Evolutionary conservation across 2,329 filamentous ascomycete genomes (phyloP).

Genomic region (Ploettnerulaceae sp.): DNA sequence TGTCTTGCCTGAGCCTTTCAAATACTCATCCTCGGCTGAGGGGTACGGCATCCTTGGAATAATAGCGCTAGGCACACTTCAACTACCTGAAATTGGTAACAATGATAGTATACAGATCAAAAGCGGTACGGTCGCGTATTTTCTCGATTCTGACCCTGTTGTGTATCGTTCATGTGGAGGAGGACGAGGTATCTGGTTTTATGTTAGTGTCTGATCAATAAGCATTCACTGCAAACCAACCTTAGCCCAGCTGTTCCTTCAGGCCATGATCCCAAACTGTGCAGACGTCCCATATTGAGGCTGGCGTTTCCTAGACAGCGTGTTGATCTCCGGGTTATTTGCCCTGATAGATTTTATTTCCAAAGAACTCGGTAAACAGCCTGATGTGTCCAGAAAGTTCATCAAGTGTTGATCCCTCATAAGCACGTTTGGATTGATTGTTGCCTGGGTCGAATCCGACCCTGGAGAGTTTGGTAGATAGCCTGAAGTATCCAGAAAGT

Average conservation of each 20-base stretch:
- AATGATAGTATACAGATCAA: conserved; percentile 3
- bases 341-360: background rate
- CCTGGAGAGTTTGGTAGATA: too few species aligned
- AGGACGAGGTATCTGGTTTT: conserved; percentile 16
- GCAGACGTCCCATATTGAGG: too few species aligned
- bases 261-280: too few species aligned
- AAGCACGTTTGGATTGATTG: conserved; percentile 1
- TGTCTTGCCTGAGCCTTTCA: conserved; percentile 13
- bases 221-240: background rate
- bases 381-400: background rate
- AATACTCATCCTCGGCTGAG: conserved; percentile 3
- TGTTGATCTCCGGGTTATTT: background rate
- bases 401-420: background rate
- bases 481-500: too few species aligned
- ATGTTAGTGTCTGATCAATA: conserved; percentile 9
- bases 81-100: conserved; percentile 15
- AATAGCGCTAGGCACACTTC: conserved; percentile 17
- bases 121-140: conserved; percentile 14
- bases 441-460: too few species aligned
- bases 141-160: conserved; percentile 13
- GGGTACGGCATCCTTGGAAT: conserved; percentile 13
- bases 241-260: too few species aligned
- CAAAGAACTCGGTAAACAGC: background rate
- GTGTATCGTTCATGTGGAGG: conserved; percentile 18
- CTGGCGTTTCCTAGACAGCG: background rate